phyloP scores from a whole-genome alignment of 176 grass and related monocot species.

The Ananas comosus region DNA sequence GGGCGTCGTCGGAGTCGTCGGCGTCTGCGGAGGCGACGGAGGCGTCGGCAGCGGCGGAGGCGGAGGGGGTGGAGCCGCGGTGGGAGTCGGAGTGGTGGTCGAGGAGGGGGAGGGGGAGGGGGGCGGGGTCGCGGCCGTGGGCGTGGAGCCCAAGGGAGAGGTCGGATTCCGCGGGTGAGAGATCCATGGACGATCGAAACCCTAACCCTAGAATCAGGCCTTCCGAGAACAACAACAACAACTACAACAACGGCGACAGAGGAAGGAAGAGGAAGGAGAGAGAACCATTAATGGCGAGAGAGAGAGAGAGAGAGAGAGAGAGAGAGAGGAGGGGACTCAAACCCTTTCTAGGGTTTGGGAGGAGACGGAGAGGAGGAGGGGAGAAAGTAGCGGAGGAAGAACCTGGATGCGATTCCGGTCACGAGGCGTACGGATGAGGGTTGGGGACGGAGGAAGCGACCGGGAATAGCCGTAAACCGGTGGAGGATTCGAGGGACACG shows the following conservation, averaged over 20 bases:
- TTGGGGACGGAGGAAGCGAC: neutral
- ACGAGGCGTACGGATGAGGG: neutral
- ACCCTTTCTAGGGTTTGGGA: neutral
- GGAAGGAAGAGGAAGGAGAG: neutral
- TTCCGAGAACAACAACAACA: conserved; percentile 9
- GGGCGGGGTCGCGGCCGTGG: neutral
- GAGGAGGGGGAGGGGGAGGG: conserved; percentile 13
- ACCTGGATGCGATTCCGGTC: conserved; percentile 35
- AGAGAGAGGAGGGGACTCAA: conserved; percentile 15
- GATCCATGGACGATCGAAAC: conserved; percentile 45
- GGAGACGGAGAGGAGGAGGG: neutral
- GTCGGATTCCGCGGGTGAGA: conserved; percentile 44
- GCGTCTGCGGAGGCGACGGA: conserved; percentile 13
- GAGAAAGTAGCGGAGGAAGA: conserved; percentile 24
- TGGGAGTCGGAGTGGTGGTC: conserved; percentile 14
- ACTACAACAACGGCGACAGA: neutral
- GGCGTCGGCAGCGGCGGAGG: conserved; percentile 23
- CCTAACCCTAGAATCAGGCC: conserved; percentile 13
- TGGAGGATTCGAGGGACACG: neutral
- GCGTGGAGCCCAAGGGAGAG: conserved; percentile 73
- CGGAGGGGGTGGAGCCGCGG: neutral
- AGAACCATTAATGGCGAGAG: conserved; percentile 12
- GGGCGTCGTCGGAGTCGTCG: conserved; percentile 29
- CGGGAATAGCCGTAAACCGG: conserved; percentile 12
- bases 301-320: conserved; percentile 1